Evolutionary conservation across 2,329 filamentous ascomycete genomes (phyloP), one percentile per base, ranked within the genome.

Genomic region (Fusarium sp.): DNA sequence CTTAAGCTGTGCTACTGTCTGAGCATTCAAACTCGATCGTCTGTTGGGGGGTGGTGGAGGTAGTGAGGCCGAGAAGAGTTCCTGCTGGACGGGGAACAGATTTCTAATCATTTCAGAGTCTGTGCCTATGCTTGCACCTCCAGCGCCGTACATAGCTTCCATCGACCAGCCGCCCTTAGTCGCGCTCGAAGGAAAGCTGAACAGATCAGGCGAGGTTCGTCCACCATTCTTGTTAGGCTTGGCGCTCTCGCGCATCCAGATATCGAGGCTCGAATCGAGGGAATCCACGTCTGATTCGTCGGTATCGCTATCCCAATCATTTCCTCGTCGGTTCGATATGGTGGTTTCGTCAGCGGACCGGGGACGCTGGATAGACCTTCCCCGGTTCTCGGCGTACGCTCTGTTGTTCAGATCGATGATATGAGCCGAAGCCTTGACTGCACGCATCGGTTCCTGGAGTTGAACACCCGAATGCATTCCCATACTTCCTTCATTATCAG

Each of bases 231-330:
- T 63, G 8, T 68, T 67, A 1, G 85, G 83, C 51, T 86, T 86
- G 37, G 83, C 78, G 59, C 86, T 87, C 76, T 88, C 87, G 11
- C 84, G 84, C 79, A 90, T 84, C 88, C 88, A 90, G 29, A 88
- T 87, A 60, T 90, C 88, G 10, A 87, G 82, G 66, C 84, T 87
- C 3, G 86, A 88, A 2, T 84, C 80, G 7, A 84, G 76, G 4
- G 86, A 88, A 33, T 76, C 79, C 4, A 78, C 74, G 9, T 84
- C 79, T 21, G 84, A 82, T n/a, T 81, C 82, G 21, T 84, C 83
- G 12, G 80, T 79, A 41, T 83, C 83, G 8, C 82, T 84, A 38
- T 85, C 82, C 82, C 86, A 86, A 52, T 82, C 85, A 21, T 83
- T 79, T 3, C 78, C 80, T 33, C 81, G 79, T 44, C 77, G 76